Conservation (phyloP, 192 early-diverging fungal species). For the Jimgerdemannia flammicorona region DNA sequence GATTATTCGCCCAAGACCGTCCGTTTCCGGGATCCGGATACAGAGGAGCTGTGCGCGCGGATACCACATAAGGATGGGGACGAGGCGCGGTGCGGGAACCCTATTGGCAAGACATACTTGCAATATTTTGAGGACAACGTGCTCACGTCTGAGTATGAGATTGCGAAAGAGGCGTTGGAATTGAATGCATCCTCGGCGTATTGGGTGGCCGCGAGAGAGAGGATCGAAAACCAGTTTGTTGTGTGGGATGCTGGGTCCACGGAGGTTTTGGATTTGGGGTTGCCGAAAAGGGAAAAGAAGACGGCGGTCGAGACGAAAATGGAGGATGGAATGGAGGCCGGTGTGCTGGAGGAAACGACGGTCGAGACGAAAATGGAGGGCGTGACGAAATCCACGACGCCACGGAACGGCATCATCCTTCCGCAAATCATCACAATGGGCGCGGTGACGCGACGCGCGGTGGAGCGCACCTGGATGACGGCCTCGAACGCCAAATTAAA, state of each 20-base stretch:
- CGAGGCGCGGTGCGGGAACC: conserved; percentile 72
- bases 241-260: conserved; percentile 56
- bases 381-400: background rate
- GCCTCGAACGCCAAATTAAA: conserved; percentile 89
- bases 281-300: conserved; percentile 5
- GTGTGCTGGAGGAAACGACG: background rate
- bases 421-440: conserved; percentile 93
- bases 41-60: conserved; percentile 47
- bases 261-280: conserved; percentile 36
- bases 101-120: conserved; percentile 82
- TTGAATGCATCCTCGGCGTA: conserved; percentile 82
- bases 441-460: conserved; percentile 89
- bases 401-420: conserved; percentile 69
- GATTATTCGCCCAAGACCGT: conserved; percentile 13
- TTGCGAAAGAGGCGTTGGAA: conserved; percentile 74
- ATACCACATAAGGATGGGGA: conserved; percentile 90
- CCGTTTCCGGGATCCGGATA: conserved; percentile 33
- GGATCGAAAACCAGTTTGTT: conserved; percentile 83
- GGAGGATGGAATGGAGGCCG: background rate
- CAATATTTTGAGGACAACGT: conserved; percentile 74
- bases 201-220: conserved; percentile 83
- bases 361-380: conserved; percentile 11
- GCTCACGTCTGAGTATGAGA: conserved; percentile 64
- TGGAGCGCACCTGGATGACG: conserved; percentile 94
- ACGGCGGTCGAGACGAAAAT: conserved; percentile 15